phyloP scores from a whole-genome alignment of 768 basidiomycete genomes.

The Galerina marginata region DNA sequence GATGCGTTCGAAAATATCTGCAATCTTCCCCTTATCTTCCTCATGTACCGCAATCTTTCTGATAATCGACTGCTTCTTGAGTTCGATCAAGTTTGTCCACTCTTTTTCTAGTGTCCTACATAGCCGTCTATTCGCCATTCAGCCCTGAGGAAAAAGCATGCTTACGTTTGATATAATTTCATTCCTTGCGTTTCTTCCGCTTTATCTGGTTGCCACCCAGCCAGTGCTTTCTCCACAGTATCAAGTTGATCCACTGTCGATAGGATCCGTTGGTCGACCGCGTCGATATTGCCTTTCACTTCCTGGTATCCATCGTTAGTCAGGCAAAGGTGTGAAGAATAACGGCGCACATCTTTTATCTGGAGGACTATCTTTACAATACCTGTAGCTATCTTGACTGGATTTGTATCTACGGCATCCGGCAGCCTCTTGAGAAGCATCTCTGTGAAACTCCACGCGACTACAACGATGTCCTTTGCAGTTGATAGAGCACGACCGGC shows the following conservation, averaged over 20 bases:
- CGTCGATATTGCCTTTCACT: not conserved
- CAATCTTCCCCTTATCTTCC: slow-evolving; percentile 16
- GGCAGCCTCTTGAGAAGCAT: too few species aligned
- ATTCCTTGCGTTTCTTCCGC: slow-evolving; percentile 9
- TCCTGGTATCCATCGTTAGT: too few species aligned
- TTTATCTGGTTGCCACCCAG: slow-evolving; percentile 6
- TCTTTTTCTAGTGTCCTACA: slow-evolving; percentile 15
- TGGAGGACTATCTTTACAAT: too few species aligned
- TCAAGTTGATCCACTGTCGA: slow-evolving; percentile 13
- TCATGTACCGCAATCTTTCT: slow-evolving; percentile 19
- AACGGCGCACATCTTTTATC: too few species aligned
- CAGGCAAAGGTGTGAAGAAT: too few species aligned
- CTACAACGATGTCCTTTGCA: too few species aligned
- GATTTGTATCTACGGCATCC: too few species aligned
- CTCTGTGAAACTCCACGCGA: too few species aligned
- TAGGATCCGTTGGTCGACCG: not conserved
- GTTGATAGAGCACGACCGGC: too few species aligned
- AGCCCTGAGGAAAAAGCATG: not conserved
- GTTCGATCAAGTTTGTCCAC: slow-evolving; percentile 10
- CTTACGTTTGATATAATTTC: slow-evolving; percentile 12
- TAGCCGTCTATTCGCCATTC: not conserved
- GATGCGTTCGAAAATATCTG: slow-evolving; percentile 20
- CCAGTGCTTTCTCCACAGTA: slow-evolving; percentile 13
- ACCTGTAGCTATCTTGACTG: too few species aligned
- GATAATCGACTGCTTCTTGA: slow-evolving; percentile 9